Evolutionary conservation across 768 basidiomycete genomes (phyloP), one percentile per base, ranked within the genome.

Genomic region (Suillus spraguei): DNA sequence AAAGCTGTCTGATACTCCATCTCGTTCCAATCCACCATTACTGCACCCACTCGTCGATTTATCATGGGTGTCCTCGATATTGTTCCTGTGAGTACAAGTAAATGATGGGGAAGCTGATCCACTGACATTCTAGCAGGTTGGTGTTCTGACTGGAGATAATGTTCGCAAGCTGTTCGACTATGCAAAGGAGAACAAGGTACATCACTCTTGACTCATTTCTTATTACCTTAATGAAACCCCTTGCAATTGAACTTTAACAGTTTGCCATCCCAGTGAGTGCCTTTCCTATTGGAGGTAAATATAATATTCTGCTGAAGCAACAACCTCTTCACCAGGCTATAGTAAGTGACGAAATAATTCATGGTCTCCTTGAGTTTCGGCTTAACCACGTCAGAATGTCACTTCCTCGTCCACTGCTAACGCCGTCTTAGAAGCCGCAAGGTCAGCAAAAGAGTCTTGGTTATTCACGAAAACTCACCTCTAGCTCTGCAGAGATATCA

Each of bases 341-440:
- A 76, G 92, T 94, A 70, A 80, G 89, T 86, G n/a, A 14, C 49
- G 24, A 58, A 20, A 28, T 39, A 11, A 20, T 20, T 58, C 38
- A 13, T 9, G 5, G 10, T 24, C 10, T 58, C 17, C 24, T 33
- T 24, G 22, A 14, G 11, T 46, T 41, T 55, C 53, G 20, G 36
- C 62, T 58, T 61, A 35, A 67, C 62, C 36, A 20, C 44, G 32
- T 52, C 70, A 97, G 95, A 99, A 99, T 73, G 90, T 94, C 53
- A 99, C 97, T 52, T 99, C 97, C 20, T 96, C 97, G 11, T 99
- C 97, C 36, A 90, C 89, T 44, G 95, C 89, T 60, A 97, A 98
- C 76, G 94, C 96, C 61, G 91, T 89, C 63, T 88, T 99, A 66
- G 97, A 99, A 80, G 97, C 95, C 63, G 97, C 97, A 59, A 89